phyloP scores from a whole-genome alignment of 2,329 filamentous ascomycete species.

The Monilinia vaccinii-corymbosi region DNA sequence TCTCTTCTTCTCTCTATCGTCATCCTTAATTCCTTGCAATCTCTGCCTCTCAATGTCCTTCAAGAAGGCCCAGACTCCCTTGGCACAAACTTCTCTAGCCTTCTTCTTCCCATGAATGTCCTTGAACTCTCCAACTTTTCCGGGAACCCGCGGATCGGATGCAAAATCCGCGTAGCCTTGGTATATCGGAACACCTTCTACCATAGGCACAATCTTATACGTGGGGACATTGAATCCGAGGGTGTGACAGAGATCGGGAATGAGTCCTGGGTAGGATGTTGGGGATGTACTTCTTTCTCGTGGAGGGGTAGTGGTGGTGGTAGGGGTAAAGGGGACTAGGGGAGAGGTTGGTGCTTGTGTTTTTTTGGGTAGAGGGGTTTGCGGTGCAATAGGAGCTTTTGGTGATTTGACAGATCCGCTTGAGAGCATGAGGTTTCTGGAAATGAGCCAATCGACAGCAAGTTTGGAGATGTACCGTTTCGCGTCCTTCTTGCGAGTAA shows the following conservation, averaged over 20 bases:
- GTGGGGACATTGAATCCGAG: conserved; percentile 22
- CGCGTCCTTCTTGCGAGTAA: conserved; percentile 24
- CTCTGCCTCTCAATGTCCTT: conserved; percentile 29
- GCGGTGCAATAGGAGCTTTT: conserved; percentile 10
- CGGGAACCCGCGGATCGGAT: conserved; percentile 24
- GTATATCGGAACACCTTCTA: conserved; percentile 16
- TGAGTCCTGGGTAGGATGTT: conserved; percentile 10
- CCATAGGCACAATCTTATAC: conserved; percentile 16
- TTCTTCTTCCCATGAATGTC: conserved; percentile 39
- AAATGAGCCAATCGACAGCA: conserved; percentile 27
- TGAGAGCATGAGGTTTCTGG: conserved; percentile 23
- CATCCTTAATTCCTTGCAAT: conserved; percentile 12
- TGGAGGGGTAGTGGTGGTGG: not conserved
- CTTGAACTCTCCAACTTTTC: conserved; percentile 34
- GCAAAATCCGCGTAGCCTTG: conserved; percentile 25
- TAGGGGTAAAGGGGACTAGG: not conserved
- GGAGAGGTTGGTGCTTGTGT: not conserved
- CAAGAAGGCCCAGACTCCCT: conserved; percentile 33
- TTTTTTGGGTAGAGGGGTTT: not conserved
- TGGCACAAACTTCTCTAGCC: conserved; percentile 40
- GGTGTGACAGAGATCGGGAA: conserved; percentile 19
- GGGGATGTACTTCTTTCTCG: not conserved
- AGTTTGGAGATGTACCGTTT: conserved; percentile 28
- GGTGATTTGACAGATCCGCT: conserved; percentile 23
- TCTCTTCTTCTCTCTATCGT: conserved; percentile 11